Evolutionary conservation across 495 filamentous ascomycete genomes (phyloP), one percentile per base, ranked within the genome.

Genomic region (Neurospora tetrasperma): DNA sequence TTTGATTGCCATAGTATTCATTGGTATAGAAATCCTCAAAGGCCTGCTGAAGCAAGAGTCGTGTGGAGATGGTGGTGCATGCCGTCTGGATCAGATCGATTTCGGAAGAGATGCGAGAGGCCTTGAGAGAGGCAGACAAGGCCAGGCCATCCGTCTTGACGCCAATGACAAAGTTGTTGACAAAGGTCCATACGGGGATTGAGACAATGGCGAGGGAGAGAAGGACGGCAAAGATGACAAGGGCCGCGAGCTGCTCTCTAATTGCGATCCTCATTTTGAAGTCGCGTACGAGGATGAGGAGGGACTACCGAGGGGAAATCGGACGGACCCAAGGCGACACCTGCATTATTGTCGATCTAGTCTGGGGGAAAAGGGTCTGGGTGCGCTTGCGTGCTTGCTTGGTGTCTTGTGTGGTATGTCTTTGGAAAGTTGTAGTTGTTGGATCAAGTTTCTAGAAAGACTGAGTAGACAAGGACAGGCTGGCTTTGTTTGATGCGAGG

Each of bases 91-190:
- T 88, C 48, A 95, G 85, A 42, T 90, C 84, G 38, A 96, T 86
- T 77, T 91, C 91, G 69, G 90, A 89, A n/a, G 89, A 82, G 43
- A 98, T 86, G 78, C 94, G 90, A 27, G 91, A 88, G 38, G 94
- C 90, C 80, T 97, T 97, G 78, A 97, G 88, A 14, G 90, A 92
- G 18, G 94, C 94, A 3, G 92, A 92, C 69, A 97, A 86, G 39
- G 90, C 82, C 41, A 97, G 87, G 43, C 88, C 86, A 62, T 84
- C 83, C 20, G 75, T 81, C 82, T 78, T 84, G 76, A 94, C 86
- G 69, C 81, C 84, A 16, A 91, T 82, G 39, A 96, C 90, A 74
- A 94, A 93, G 70, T 87, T 85, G 79, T 93, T 90, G 73, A 91
- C 93, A 70, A 89, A 93, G 71, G 91, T 82, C 92, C 92, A 91